Percentiles rank a stretch among this genome's conserved stretches.
phyloP scores from a whole-genome alignment of 257 asterid genomes.

The Forsythia viridissima region DNA sequence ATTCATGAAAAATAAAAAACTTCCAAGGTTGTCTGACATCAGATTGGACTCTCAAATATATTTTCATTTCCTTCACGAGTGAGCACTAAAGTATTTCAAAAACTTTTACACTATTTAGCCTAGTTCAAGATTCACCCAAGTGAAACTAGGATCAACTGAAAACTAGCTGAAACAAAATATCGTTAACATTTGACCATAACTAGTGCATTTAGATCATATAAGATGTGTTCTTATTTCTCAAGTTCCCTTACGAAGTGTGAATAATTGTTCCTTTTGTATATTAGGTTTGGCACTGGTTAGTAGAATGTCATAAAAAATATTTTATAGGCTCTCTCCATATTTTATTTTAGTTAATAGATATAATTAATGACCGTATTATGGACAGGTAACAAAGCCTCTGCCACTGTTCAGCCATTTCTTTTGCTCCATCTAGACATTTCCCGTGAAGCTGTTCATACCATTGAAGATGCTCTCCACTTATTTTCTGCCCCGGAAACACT shows the following conservation, averaged over 20 bases:
- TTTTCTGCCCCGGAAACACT: constrained; percentile 84
- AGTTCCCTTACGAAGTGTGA: not conserved
- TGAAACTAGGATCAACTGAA: not conserved
- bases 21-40: not conserved
- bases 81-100: not conserved
- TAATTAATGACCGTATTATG: constrained; percentile 18
- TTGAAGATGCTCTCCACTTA: constrained; percentile 77
- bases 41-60: not conserved
- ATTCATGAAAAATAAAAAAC: not conserved
- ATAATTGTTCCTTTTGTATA: not conserved
- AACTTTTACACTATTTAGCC: not conserved
- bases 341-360: not conserved
- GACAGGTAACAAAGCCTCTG: constrained; percentile 81
- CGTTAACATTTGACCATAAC: not conserved
- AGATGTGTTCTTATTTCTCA: not conserved
- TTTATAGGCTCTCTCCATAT: not conserved
- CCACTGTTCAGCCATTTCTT: constrained; percentile 80
- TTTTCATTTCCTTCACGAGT: not conserved
- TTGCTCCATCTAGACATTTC: constrained; percentile 91
- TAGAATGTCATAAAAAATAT: not conserved
- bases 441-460: constrained; percentile 58
- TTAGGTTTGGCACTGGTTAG: not conserved
- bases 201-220: not conserved
- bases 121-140: not conserved
- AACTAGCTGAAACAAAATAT: not conserved